Conservation (phyloP, 805 yeast species). For the Wickerhamiella australiensis region DNA sequence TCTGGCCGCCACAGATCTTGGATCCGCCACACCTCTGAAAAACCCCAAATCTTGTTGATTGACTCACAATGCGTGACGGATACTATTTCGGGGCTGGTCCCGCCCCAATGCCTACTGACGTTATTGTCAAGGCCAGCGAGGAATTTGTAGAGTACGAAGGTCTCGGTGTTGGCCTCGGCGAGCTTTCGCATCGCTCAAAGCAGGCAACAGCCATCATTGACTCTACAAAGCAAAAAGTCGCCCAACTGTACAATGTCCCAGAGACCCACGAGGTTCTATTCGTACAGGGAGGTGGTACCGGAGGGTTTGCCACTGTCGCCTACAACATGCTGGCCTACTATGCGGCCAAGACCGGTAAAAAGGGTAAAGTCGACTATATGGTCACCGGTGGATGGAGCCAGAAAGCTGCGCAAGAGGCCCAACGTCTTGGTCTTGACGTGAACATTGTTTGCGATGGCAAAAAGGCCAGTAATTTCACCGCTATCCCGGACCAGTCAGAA, state of each 20-base stretch:
- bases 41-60: background rate
- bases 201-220: conserved; percentile 71
- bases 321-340: conserved; percentile 68
- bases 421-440: conserved; percentile 64
- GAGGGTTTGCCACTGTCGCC: conserved; percentile 82
- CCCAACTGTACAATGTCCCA: conserved; percentile 59
- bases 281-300: conserved; percentile 96
- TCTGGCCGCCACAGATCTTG: background rate
- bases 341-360: conserved; percentile 58
- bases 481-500: conserved; percentile 50
- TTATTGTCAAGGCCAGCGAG: conserved; percentile 73
- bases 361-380: conserved; percentile 73
- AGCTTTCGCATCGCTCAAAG: conserved; percentile 86
- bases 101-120: conserved; percentile 74
- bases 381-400: conserved; percentile 92
- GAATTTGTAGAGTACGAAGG: conserved; percentile 65
- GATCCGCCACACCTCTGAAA: background rate
- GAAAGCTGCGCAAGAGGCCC: conserved; percentile 78
- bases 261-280: conserved; percentile 90
- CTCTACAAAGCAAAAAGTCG: conserved; percentile 56
- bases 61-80: conserved; percentile 19
- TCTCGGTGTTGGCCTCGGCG: conserved; percentile 81
- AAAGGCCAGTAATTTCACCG: conserved; percentile 43
- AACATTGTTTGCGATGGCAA: conserved; percentile 59
- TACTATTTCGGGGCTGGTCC: conserved; percentile 97